Conservation (phyloP, 371 early-diverging fungal genomes). For the Apophysomyces elegans region DNA sequence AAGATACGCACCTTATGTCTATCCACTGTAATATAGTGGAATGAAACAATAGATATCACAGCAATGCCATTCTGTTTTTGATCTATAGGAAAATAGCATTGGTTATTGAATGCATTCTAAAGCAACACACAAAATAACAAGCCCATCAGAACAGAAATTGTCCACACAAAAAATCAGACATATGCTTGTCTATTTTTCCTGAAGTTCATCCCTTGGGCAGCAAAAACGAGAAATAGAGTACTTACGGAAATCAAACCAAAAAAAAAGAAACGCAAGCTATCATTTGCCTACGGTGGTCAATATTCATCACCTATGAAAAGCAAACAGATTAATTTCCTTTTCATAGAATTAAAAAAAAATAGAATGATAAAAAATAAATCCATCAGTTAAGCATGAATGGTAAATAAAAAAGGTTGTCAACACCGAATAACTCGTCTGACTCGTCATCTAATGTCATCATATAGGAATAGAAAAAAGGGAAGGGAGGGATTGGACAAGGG, state of each 20-base stretch:
- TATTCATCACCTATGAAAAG: constrained; percentile 10
- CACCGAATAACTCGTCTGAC: constrained; percentile 75
- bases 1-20: neutral
- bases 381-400: constrained; percentile 65
- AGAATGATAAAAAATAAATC: constrained; percentile 13
- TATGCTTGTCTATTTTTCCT: constrained; percentile 67
- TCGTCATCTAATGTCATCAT: constrained; percentile 76
- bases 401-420: constrained; percentile 60
- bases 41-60: too few species aligned
- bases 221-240: neutral
- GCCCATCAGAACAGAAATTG: constrained; percentile 34
- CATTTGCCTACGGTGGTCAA: neutral
- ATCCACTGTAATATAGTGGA: too few species aligned
- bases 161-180: constrained; percentile 58
- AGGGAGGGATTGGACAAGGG: neutral
- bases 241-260: constrained; percentile 1
- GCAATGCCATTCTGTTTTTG: neutral
- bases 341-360: neutral
- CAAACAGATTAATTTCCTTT: neutral
- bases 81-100: constrained; percentile 14
- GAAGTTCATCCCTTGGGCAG: constrained; percentile 35
- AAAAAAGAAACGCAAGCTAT: neutral
- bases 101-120: constrained; percentile 11
- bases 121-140: neutral
- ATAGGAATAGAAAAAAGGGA: constrained; percentile 17